These are phyloP conservation scores for Senna siamea DNA, from an alignment of 306 rosid species.

Conservation along the genomic window DNA sequence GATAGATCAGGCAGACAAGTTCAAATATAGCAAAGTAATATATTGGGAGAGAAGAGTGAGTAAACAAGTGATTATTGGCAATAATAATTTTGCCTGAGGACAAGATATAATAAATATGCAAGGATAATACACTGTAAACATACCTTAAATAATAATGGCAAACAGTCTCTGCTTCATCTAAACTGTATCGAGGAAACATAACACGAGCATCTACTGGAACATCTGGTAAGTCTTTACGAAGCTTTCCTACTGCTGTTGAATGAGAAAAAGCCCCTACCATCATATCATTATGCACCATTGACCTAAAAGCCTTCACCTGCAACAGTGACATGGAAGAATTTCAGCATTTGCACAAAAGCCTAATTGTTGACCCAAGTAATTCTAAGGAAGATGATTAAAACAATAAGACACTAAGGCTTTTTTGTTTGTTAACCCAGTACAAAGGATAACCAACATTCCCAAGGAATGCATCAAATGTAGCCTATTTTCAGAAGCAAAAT, in stretches of 20 bases:
- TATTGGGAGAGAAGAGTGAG: slow-evolving; percentile 5
- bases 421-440: background rate
- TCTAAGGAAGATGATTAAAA: background rate
- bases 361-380: slow-evolving; percentile 14
- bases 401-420: background rate
- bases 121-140: slow-evolving; percentile 13
- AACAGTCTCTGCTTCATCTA: slow-evolving; percentile 88
- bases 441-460: slow-evolving; percentile 24
- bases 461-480: slow-evolving; percentile 34
- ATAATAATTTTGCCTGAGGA: too few relatives aligned
- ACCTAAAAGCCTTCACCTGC: slow-evolving; percentile 96
- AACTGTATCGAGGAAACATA: slow-evolving; percentile 75
- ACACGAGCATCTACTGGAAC: slow-evolving; percentile 84
- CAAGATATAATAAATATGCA: too few relatives aligned
- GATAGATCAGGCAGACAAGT: slow-evolving; percentile 16
- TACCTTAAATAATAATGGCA: slow-evolving; percentile 90
- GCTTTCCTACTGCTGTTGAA: slow-evolving; percentile 96
- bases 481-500: slow-evolving; percentile 7
- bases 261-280: slow-evolving; percentile 98
- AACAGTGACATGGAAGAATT: slow-evolving; percentile 33
- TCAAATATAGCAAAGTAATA: background rate
- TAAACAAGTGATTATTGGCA: slow-evolving; percentile 17
- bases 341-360: slow-evolving; percentile 14
- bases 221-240: slow-evolving; percentile 87
- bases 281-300: slow-evolving; percentile 88